Percentiles rank a stretch among this genome's conserved stretches.
phyloP scores from a whole-genome alignment of 2,329 filamentous ascomycete species.

The Hypoxylon sp. region DNA sequence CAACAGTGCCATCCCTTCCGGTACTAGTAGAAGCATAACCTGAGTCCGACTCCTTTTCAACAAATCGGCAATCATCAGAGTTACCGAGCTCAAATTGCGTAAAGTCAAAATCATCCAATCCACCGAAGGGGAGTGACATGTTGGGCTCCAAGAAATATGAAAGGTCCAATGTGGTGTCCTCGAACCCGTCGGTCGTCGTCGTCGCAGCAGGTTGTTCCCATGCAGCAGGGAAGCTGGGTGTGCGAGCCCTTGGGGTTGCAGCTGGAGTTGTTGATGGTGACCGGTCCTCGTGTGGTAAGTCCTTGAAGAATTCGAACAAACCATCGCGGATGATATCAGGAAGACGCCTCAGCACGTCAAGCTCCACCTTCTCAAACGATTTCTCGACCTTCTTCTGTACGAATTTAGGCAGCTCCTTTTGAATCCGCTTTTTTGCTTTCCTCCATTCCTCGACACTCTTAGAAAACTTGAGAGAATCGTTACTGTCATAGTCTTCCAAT shows the following conservation, averaged over 20 bases:
- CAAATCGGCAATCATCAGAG: constrained; percentile 25
- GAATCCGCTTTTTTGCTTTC: constrained; percentile 46
- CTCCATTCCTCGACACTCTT: constrained; percentile 44
- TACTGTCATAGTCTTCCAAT: constrained; percentile 46
- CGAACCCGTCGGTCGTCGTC: constrained; percentile 13
- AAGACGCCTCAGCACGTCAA: constrained; percentile 45
- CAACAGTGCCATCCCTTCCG: constrained; percentile 27
- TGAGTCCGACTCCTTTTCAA: constrained; percentile 49
- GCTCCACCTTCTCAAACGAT: constrained; percentile 47
- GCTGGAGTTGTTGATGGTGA: constrained; percentile 44
- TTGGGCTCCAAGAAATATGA: constrained; percentile 36
- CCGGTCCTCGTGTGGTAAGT: constrained; percentile 41
- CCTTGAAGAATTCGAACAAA: constrained; percentile 47
- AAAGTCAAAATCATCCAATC: constrained; percentile 37
- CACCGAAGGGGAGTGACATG: constrained; percentile 10
- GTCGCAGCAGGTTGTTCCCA: constrained; percentile 14
- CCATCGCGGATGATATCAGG: constrained; percentile 48
- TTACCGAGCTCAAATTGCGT: constrained; percentile 26
- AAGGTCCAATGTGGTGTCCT: constrained; percentile 38
- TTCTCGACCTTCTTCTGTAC: constrained; percentile 49
- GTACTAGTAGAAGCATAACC: constrained; percentile 49
- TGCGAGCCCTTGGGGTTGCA: constrained; percentile 37
- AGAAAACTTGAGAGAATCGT: constrained; percentile 39
- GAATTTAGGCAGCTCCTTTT: constrained; percentile 47
- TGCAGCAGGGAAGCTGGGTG: constrained; percentile 19